Evolutionary conservation across 169 alveolate genomes (phyloP), one percentile per base, ranked within the genome.

Genomic region (Plasmodium coatneyi): DNA sequence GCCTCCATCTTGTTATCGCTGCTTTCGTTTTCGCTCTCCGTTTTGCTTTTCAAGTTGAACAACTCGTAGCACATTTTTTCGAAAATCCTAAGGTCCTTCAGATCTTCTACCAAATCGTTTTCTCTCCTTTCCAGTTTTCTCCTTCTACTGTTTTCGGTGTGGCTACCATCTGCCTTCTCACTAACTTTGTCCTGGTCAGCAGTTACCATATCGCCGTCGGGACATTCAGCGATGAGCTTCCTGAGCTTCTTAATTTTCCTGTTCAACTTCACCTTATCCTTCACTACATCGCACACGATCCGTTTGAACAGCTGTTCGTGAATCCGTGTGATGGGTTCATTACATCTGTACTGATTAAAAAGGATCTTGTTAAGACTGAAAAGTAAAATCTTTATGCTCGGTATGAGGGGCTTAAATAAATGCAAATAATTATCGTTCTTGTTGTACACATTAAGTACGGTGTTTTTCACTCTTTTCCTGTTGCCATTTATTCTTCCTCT

Each of bases 1-100:
- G 25, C 78, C 30, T 89, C 89, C 12, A 25, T 5, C 25, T 12
- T 60, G 36, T 66, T 60, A 41, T 87, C 78, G 72, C 56, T 79
- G 52, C 94, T 89, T n/a, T 60, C 87, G 14, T 74, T 52, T 32
- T 84, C 93, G 41, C 80, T 74, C 32, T 84, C 83, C 19, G 72
- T 34, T 89, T 79, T 78, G 49, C 72, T 89, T 34, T 89, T 89
- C 52, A 89, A 34, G 34, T 79, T 79, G 76, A 89, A 89, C 14
- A 89, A 41, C 22, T 78, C 87, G 41, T 89, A 89, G 34, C 94
- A 89, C 71, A 89, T 79, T 28, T 89, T 78, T 41, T 89, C 94
- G 71, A 89, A 89, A 22, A 80, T 10, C 34, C 87, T 19, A 25
- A 89, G 39, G 6, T 89, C 83, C 34, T 79, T 79, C 54, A 89